Evolutionary conservation across 2,329 filamentous ascomycete species (phyloP).

Genomic region (Phyllosticta paracitricarpa): DNA sequence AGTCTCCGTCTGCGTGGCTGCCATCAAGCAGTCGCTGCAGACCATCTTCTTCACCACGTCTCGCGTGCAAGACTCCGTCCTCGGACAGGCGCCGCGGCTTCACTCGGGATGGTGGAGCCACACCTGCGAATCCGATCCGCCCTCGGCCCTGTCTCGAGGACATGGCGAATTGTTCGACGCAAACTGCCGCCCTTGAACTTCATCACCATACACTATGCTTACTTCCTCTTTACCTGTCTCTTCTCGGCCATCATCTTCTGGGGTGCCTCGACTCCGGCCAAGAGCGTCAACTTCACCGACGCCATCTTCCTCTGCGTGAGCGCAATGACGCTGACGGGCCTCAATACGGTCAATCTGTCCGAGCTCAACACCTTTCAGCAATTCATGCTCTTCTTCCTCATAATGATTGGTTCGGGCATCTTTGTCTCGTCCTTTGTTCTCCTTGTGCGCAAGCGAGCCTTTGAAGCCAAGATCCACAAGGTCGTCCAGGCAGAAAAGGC

Average conservation of each 20-base stretch:
- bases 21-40: conserved; percentile 8
- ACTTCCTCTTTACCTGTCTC: conserved; percentile 50
- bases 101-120: conserved; percentile 12
- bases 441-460: conserved; percentile 49
- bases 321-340: conserved; percentile 56
- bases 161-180: conserved; percentile 12
- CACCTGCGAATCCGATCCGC: conserved; percentile 11
- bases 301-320: conserved; percentile 57
- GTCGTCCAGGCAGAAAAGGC: conserved; percentile 33
- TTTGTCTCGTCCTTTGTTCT: conserved; percentile 58
- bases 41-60: conserved; percentile 4
- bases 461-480: conserved; percentile 50
- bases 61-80: neutral
- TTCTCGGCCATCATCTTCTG: conserved; percentile 53
- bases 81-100: conserved; percentile 8
- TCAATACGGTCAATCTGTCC: conserved; percentile 58
- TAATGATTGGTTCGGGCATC: conserved; percentile 57
- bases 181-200: conserved; percentile 44
- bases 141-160: conserved; percentile 13
- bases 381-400: conserved; percentile 52
- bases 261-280: conserved; percentile 42
- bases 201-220: conserved; percentile 56
- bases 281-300: conserved; percentile 50
- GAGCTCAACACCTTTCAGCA: conserved; percentile 60
- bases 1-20: conserved; percentile 7